Conservation (phyloP, 139 green algal species). For the Picochlorum sp. region DNA sequence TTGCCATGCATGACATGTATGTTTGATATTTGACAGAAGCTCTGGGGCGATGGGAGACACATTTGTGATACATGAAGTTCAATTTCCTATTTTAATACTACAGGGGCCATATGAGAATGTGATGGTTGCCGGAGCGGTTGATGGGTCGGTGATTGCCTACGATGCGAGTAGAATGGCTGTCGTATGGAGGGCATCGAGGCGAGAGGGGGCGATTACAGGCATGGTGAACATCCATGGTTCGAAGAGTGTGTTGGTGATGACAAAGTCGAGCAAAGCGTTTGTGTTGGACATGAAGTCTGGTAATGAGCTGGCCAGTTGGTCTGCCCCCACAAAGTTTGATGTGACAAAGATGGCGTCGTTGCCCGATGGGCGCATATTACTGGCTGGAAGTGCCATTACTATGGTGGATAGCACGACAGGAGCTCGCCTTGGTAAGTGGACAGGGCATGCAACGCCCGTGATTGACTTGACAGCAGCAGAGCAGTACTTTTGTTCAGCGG, state of each 20-base stretch:
- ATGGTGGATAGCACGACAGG: slow-evolving; percentile 5
- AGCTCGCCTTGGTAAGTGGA: slow-evolving; percentile 9
- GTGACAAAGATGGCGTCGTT: background rate
- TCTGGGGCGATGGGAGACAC: too few relatives aligned
- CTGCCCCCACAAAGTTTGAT: slow-evolving; percentile 1
- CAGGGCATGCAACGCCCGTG: slow-evolving; percentile 13
- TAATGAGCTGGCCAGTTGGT: background rate
- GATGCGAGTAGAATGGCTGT: slow-evolving; percentile 2
- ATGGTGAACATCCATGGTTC: background rate
- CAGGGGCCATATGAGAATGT: background rate
- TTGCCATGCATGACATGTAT: too few relatives aligned
- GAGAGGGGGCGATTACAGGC: slow-evolving; percentile 1
- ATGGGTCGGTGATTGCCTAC: slow-evolving; percentile 6
- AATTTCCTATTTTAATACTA: background rate
- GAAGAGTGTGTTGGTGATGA: background rate
- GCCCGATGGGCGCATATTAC: background rate
- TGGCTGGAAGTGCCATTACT: slow-evolving; percentile 3
- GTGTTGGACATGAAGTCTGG: slow-evolving; percentile 6
- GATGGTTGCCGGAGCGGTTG: slow-evolving; percentile 6
- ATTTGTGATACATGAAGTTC: too few relatives aligned
- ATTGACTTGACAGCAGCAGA: background rate
- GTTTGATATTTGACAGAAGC: too few relatives aligned
- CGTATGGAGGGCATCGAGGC: background rate
- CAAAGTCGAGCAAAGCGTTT: background rate
- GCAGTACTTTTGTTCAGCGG: slow-evolving; percentile 8